Evolutionary conservation across 2,329 filamentous ascomycete genomes (phyloP).

Genomic region (Trichophyton equinum): DNA sequence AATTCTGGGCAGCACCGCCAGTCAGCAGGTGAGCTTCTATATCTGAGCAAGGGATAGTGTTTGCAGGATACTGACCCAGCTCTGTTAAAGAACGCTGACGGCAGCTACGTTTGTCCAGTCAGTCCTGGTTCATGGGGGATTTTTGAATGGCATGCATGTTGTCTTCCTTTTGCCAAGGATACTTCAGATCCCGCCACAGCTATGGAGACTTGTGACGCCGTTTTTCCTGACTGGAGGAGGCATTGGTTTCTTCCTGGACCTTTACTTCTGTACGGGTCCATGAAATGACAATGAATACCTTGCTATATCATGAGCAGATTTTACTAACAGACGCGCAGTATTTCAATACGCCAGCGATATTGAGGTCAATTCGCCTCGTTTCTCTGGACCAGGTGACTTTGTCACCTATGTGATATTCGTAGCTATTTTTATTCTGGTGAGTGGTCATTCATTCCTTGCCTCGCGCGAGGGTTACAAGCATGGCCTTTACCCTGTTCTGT

Average conservation of each 20-base stretch:
- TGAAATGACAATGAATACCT: slow-evolving; percentile 7
- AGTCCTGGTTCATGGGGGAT: slow-evolving; percentile 43
- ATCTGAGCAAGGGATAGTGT: slow-evolving; percentile 4
- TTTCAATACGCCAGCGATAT: slow-evolving; percentile 66
- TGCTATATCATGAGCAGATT: slow-evolving; percentile 11
- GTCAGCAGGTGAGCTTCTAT: slow-evolving; percentile 46
- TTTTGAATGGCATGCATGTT: slow-evolving; percentile 42
- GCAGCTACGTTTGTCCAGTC: slow-evolving; percentile 52
- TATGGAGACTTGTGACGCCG: slow-evolving; percentile 47
- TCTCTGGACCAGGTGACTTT: slow-evolving; percentile 63
- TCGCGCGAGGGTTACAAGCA: background rate
- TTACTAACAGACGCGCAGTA: slow-evolving; percentile 36
- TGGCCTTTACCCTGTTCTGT: slow-evolving; percentile 11
- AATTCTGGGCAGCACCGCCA: slow-evolving; percentile 53
- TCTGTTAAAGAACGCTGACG: slow-evolving; percentile 50
- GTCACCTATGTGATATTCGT: slow-evolving; percentile 70
- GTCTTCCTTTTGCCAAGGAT: slow-evolving; percentile 38
- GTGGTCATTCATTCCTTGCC: slow-evolving; percentile 27
- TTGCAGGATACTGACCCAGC: slow-evolving; percentile 33
- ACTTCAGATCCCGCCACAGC: slow-evolving; percentile 46
- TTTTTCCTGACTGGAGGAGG: slow-evolving; percentile 47
- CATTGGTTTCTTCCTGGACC: slow-evolving; percentile 54
- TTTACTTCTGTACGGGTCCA: slow-evolving; percentile 51
- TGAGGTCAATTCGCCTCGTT: slow-evolving; percentile 59
- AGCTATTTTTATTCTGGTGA: slow-evolving; percentile 62